These are phyloP conservation scores for Boletus tylopilopsis DNA, from an alignment of 768 basidiomycete genomes.

Conservation along the genomic window DNA sequence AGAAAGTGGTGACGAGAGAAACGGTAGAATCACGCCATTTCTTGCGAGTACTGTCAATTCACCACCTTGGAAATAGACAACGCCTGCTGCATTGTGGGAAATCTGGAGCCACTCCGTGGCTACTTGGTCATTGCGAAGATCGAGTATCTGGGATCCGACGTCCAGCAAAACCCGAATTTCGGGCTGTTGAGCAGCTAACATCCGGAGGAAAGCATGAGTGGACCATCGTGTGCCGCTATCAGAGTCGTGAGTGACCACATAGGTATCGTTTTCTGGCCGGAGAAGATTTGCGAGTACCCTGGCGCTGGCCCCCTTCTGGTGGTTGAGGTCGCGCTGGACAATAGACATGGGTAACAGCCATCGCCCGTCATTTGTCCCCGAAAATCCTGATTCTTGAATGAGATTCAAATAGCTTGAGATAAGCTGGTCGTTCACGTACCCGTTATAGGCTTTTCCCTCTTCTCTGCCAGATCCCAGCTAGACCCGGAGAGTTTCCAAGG, in stretches of 20 bases:
- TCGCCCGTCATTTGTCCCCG: conserved; percentile 49
- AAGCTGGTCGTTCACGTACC: too few species aligned
- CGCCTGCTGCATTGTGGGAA: conserved; percentile 15
- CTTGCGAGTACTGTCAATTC: too few species aligned
- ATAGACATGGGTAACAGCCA: conserved; percentile 15
- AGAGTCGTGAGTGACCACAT: too few species aligned
- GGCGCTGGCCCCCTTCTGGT: neutral
- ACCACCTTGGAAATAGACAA: too few species aligned
- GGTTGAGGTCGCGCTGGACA: conserved; percentile 11
- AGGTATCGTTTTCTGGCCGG: too few species aligned
- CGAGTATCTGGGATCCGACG: conserved; percentile 52
- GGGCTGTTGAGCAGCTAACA: neutral
- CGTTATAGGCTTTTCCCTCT: neutral
- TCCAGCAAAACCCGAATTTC: conserved; percentile 46
- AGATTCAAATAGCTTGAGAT: neutral
- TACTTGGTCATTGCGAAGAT: conserved; percentile 39
- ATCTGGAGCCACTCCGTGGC: conserved; percentile 20
- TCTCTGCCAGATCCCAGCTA: neutral
- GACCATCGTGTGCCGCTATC: too few species aligned
- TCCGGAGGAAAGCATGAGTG: too few species aligned
- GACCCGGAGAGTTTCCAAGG: neutral
- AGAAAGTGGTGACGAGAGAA: conserved; percentile 37
- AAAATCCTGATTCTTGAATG: conserved; percentile 30
- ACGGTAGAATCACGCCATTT: conserved; percentile 32
- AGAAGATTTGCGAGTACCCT: neutral